Evolutionary conservation across 140 eudicot species (phyloP), one percentile per base, ranked within the genome.

Genomic region (Bidens hawaiensis): DNA sequence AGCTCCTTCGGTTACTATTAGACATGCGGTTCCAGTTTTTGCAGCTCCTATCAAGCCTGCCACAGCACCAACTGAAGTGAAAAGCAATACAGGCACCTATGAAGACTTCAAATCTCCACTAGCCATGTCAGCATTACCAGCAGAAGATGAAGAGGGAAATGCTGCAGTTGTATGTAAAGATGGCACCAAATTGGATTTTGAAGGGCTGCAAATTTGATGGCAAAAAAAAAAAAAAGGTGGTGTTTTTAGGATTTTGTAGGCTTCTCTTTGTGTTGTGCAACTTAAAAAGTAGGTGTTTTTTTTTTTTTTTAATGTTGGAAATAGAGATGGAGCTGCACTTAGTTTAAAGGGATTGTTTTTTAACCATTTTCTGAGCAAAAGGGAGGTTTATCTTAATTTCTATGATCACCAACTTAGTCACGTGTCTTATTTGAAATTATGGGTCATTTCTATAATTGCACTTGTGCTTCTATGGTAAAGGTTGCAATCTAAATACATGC

Each of bases 1-100:
- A 49, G 90, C 86, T 18, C 86, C 90, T 48, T 83, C 86, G 6
- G 89, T 82, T 33, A 76, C 78, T 51, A 30, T 79, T 12, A 77
- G 85, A 64, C 89, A 75, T 23, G 68, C 85, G 0, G 76, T 79
- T 42, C 83, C 88, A 8, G 82, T 60, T 60, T 79, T 54, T 46
- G 59, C 83, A 59, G 67, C 88, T 60, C 77, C 71, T 18, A 64
- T 31, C 13, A 43, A 47, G 58, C 38, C 77, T 42, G 36, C n/a
- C 25, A 11, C 71, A 17, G 45, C 69, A 54, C 59, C 60, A 22
- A 6, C 15, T 41, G 71, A 72, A 42, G 77, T 26, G 38, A 53
- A 60, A 51, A 46, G 41, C 22, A 70, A 13, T 5, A 27, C 61
- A 21, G 22, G 52, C 48, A 22, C 48, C 17, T 11, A 28, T 1